Evolutionary conservation across 2,329 filamentous ascomycete genomes (phyloP).

Genomic region (Blastomyces gilchristii): DNA sequence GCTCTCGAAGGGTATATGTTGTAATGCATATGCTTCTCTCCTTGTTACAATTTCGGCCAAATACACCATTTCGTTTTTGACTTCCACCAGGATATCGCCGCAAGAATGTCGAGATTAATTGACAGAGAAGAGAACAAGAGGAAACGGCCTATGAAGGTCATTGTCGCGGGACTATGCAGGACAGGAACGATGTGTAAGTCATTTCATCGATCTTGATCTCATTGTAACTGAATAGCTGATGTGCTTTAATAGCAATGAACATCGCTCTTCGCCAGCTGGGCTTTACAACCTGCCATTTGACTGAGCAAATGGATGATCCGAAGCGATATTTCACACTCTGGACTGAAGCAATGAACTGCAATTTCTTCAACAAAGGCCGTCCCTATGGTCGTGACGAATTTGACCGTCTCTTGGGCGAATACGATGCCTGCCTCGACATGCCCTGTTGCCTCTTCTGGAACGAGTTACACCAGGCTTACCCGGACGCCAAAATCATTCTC

Average conservation of each 20-base stretch:
- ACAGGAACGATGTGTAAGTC: conserved; percentile 7
- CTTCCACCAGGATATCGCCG: neutral
- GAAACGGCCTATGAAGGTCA: conserved; percentile 4
- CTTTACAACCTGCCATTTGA: conserved; percentile 5
- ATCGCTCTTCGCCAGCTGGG: conserved; percentile 5
- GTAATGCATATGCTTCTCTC: neutral
- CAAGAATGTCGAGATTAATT: conserved; percentile 4
- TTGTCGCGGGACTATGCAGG: conserved; percentile 6
- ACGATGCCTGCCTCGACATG: conserved; percentile 9
- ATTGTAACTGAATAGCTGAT: neutral
- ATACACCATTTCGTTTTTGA: neutral
- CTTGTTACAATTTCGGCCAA: neutral
- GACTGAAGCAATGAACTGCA: conserved; percentile 18
- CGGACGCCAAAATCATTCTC: conserved; percentile 60
- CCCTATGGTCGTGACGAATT: conserved; percentile 21
- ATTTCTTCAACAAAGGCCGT: conserved; percentile 24
- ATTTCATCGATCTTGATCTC: neutral
- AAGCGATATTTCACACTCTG: conserved; percentile 7
- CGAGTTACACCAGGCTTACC: conserved; percentile 62
- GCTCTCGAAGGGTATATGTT: neutral
- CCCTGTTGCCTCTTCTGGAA: conserved; percentile 43
- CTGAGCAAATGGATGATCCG: conserved; percentile 6
- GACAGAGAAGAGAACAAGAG: conserved; percentile 3
- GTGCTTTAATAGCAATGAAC: conserved; percentile 1
- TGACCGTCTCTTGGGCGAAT: conserved; percentile 7